These are phyloP conservation scores for Beauveria scarabaeidicola DNA, from an alignment of 2,329 filamentous ascomycete species.

Conservation along the genomic window DNA sequence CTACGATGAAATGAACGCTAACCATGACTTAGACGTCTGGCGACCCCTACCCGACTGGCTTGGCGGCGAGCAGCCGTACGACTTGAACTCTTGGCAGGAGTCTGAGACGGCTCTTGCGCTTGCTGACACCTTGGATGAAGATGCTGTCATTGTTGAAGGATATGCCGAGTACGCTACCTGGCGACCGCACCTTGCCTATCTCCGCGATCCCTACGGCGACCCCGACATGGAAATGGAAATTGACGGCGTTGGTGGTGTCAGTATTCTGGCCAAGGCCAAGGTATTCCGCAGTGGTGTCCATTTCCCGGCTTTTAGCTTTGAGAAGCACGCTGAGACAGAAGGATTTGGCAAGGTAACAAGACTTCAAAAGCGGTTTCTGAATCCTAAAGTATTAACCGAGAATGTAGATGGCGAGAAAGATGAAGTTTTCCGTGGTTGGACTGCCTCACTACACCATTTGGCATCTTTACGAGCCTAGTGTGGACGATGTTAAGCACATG, in stretches of 20 bases:
- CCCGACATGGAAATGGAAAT: constrained; percentile 99
- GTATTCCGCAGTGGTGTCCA: constrained; percentile 94
- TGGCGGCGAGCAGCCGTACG: constrained; percentile 95
- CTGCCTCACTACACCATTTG: constrained; percentile 97
- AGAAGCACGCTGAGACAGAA: constrained; percentile 97
- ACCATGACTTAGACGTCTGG: constrained; percentile 70
- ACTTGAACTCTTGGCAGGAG: constrained; percentile 98
- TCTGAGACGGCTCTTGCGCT: constrained; percentile 92
- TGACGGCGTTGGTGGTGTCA: constrained; percentile 94
- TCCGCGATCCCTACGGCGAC: constrained; percentile 93
- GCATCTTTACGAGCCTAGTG: constrained; percentile 98
- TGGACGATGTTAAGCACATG: constrained; percentile 96
- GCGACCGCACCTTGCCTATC: constrained; percentile 92
- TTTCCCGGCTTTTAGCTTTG: constrained; percentile 96
- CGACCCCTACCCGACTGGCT: constrained; percentile 98
- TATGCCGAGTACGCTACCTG: constrained; percentile 99
- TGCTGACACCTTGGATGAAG: constrained; percentile 91
- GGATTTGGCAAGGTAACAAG: constrained; percentile 86
- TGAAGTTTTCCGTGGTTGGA: constrained; percentile 92
- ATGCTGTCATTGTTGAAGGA: constrained; percentile 96
- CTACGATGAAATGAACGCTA: constrained; percentile 13
- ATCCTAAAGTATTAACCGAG: constrained; percentile 10
- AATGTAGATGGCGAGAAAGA: constrained; percentile 83
- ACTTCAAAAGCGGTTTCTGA: background rate
- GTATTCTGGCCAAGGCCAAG: constrained; percentile 89